These are phyloP conservation scores for Komagataea norvegica DNA, from an alignment of 1,139 yeast genomes.

Conservation along the genomic window DNA sequence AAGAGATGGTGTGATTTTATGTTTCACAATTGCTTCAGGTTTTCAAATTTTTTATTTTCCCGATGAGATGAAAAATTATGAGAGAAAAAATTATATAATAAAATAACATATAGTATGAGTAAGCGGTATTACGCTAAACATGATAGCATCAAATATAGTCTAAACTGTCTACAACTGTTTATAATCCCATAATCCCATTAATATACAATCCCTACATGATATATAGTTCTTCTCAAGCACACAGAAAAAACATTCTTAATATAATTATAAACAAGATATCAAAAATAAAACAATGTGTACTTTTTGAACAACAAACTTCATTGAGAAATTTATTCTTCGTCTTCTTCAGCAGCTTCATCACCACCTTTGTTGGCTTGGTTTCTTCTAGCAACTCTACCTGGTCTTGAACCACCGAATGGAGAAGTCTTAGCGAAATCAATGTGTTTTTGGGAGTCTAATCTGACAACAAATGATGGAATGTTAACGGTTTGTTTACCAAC, in stretches of 20 bases:
- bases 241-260: constrained; percentile 3
- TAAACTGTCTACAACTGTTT: constrained; percentile 2
- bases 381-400: constrained; percentile 99
- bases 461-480: constrained; percentile 98
- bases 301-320: constrained; percentile 15
- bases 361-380: constrained; percentile 70
- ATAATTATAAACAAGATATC: neutral
- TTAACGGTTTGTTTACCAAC: constrained; percentile 99
- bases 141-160: too few species aligned
- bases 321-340: constrained; percentile 40
- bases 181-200: constrained; percentile 7
- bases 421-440: constrained; percentile 98
- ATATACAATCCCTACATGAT: constrained; percentile 3
- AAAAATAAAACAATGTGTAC: constrained; percentile 15
- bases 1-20: too few species aligned
- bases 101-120: too few species aligned
- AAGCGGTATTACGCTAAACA: too few species aligned
- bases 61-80: too few species aligned
- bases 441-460: constrained; percentile 99
- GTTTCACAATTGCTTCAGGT: too few species aligned
- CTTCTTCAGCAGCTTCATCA: constrained; percentile 39
- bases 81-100: too few species aligned
- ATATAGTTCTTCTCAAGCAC: constrained; percentile 4
- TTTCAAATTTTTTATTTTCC: too few species aligned
- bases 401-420: constrained; percentile 99